A percentile compares a stretch with the other conserved stretches of the same genome.
phyloP scores from a whole-genome alignment of 345 rosid genomes.

The Aquilaria malaccensis region DNA sequence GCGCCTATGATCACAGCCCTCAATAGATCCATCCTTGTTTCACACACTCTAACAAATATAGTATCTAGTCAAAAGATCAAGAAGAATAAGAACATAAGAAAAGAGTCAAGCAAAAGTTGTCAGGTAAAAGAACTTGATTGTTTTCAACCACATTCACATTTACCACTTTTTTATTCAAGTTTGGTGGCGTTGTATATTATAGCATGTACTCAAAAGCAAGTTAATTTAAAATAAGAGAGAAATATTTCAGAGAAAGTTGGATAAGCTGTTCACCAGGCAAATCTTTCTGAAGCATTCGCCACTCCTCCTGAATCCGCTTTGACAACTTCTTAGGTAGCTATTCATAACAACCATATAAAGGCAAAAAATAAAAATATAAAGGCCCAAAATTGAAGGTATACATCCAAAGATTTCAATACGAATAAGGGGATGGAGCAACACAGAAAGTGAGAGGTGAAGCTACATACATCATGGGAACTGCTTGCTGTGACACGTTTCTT shows the following conservation, averaged over 20 bases:
- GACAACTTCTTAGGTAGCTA: constrained; percentile 67
- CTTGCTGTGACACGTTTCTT: constrained; percentile 40
- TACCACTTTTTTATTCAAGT: neutral
- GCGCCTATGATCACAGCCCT: constrained; percentile 94
- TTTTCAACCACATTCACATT: neutral
- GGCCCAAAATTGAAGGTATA: neutral
- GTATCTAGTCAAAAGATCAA: constrained; percentile 38
- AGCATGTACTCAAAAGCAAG: neutral
- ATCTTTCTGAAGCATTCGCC: constrained; percentile 80
- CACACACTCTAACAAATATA: constrained; percentile 83
- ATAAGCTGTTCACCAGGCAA: constrained; percentile 57
- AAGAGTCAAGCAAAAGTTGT: neutral
- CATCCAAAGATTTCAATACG: constrained; percentile 6
- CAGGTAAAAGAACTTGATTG: neutral
- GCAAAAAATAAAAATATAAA: neutral
- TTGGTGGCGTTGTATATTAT: neutral
- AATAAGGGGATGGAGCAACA: neutral
- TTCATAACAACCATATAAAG: constrained; percentile 7
- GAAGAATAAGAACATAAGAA: constrained; percentile 3
- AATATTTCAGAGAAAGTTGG: neutral
- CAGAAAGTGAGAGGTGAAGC: neutral
- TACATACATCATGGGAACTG: neutral
- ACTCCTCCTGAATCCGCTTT: constrained; percentile 79
- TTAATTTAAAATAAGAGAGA: neutral
- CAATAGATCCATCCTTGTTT: constrained; percentile 88